phyloP scores from a whole-genome alignment of 768 basidiomycete genomes.

The Peribolospora kevripleyi region DNA sequence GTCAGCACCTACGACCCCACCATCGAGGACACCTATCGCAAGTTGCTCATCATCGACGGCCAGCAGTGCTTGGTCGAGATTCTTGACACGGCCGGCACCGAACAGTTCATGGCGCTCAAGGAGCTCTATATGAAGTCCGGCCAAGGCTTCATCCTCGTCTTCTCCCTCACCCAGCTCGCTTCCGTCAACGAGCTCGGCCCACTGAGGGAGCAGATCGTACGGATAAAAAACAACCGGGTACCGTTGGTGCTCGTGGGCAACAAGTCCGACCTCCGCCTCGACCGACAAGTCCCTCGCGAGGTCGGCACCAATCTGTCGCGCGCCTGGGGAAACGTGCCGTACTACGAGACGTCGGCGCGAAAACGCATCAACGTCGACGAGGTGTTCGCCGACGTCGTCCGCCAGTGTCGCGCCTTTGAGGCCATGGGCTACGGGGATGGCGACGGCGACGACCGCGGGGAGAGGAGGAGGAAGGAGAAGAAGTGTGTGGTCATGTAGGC shows the following conservation, averaged over 20 bases:
- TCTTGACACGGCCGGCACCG: slow-evolving; percentile 14
- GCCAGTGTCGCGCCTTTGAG: slow-evolving; percentile 3
- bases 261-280: slow-evolving; percentile 13
- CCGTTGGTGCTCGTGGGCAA: slow-evolving; percentile 15
- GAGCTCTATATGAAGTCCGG: slow-evolving; percentile 14
- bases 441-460: too few species aligned
- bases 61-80: slow-evolving; percentile 10
- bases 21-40: slow-evolving; percentile 33
- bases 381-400: slow-evolving; percentile 13
- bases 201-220: slow-evolving; percentile 12
- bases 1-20: slow-evolving; percentile 75
- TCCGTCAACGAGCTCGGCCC: slow-evolving; percentile 9
- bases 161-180: slow-evolving; percentile 12
- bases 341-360: slow-evolving; percentile 13
- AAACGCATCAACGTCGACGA: slow-evolving; percentile 13
- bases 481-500: neutral
- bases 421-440: too few species aligned
- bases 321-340: slow-evolving; percentile 13
- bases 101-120: slow-evolving; percentile 16
- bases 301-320: slow-evolving; percentile 8
- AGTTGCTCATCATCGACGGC: slow-evolving; percentile 12
- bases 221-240: slow-evolving; percentile 10
- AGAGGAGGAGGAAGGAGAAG: slow-evolving; percentile 5
- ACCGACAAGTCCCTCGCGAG: slow-evolving; percentile 13
- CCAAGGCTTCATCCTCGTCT: slow-evolving; percentile 16